Conservation (phyloP, 106 monocot species). For the Platanthera guangdongensis region DNA sequence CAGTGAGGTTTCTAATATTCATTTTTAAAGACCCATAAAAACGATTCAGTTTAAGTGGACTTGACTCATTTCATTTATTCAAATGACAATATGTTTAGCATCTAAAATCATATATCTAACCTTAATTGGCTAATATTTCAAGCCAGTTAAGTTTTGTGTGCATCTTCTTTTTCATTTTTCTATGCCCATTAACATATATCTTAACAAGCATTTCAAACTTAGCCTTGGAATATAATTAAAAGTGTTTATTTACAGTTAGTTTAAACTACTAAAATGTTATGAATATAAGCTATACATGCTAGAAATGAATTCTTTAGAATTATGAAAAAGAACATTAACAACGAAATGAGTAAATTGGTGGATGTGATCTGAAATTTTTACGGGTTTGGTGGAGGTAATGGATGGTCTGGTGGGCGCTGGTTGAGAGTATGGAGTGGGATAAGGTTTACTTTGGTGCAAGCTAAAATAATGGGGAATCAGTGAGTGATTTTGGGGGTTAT, state of each 20-base stretch:
- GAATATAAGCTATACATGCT: not conserved
- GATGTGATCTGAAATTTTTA: not conserved
- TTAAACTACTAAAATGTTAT: not conserved
- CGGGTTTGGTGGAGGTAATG: too few relatives aligned
- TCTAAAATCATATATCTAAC: not conserved
- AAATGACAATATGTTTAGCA: not conserved
- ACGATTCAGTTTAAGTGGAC: not conserved
- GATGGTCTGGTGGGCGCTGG: too few relatives aligned
- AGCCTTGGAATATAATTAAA: not conserved
- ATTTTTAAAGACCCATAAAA: not conserved
- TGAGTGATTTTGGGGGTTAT: too few relatives aligned
- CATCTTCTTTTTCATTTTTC: not conserved
- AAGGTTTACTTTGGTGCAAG: too few relatives aligned
- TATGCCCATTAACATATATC: not conserved
- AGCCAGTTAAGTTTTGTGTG: not conserved
- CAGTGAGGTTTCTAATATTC: not conserved
- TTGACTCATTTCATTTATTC: not conserved
- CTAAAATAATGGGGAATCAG: too few relatives aligned
- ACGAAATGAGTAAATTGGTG: not conserved
- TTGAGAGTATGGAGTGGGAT: too few relatives aligned
- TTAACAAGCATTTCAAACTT: not conserved
- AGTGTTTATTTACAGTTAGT: not conserved
- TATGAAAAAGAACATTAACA: not conserved
- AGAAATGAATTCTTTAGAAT: not conserved
- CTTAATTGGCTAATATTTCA: not conserved